These are phyloP conservation scores for Kwoniella dendrophila DNA, from an alignment of 768 basidiomycete species.

Conservation along the genomic window DNA sequence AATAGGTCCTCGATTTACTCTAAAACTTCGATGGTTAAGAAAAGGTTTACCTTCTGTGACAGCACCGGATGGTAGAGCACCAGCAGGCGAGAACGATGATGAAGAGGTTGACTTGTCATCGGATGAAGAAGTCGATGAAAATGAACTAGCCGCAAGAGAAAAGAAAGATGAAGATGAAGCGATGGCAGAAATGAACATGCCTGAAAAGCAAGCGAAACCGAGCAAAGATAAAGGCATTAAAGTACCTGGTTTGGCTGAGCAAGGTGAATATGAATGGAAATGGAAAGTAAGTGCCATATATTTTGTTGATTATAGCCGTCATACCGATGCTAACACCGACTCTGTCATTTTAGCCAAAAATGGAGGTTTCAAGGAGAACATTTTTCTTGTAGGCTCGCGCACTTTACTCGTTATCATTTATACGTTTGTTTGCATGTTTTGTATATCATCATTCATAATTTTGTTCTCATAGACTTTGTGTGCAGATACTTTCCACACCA, in stretches of 20 bases:
- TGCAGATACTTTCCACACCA: no score
- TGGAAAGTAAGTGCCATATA: constrained; percentile 46
- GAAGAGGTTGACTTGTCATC: constrained; percentile 45
- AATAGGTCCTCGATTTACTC: constrained; percentile 94
- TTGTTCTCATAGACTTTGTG: no score
- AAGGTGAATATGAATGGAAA: constrained; percentile 56
- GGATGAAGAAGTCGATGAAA: constrained; percentile 29
- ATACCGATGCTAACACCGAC: neutral
- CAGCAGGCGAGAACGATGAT: constrained; percentile 45
- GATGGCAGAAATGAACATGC: constrained; percentile 49
- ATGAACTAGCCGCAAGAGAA: constrained; percentile 29
- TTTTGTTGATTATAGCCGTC: constrained; percentile 19
- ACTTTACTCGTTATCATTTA: neutral
- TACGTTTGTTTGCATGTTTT: neutral
- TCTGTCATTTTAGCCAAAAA: constrained; percentile 68
- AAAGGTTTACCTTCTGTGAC: constrained; percentile 82
- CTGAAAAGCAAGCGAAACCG: constrained; percentile 34
- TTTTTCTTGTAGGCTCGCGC: constrained; percentile 71
- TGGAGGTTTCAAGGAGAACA: constrained; percentile 84
- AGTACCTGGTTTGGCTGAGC: constrained; percentile 52
- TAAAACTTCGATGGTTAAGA: constrained; percentile 85
- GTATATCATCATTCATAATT: no score
- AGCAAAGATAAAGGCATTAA: constrained; percentile 28
- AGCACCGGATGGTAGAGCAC: constrained; percentile 53
- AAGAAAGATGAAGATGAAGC: constrained; percentile 47